Base-by-base conservation (phyloP, 805 yeast species). In the Ogataea nakhonphanomensis region DNA sequence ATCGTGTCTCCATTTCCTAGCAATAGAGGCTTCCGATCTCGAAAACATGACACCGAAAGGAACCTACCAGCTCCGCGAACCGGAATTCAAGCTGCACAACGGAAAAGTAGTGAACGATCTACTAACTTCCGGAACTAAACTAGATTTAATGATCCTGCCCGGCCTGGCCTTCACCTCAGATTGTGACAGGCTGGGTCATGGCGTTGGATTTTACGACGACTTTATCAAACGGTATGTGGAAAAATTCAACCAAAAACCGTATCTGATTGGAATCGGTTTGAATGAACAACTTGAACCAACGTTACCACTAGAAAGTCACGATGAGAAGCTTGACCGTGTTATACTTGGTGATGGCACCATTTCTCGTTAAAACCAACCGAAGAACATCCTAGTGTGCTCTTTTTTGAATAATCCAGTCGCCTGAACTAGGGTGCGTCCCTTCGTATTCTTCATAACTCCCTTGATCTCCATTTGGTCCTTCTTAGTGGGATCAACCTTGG, bases 131-230 rank as follows among this genome's bases (percentile, higher is more conserved):
- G 32, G 31, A 8, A 35, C 35, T 4, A 39, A 35, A 23, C 62
- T 91, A 15, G 97, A 91, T 50, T 52, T 91, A 8, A 65, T 91
- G 6, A 62, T 91, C 6, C 69, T 91, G 0, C 98, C 98, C 0
- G 97, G 95, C 0, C 81, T 91, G 1, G 96, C 86, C 1, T 90
- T 86, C 59, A 73, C 85, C 1, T 48, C 21, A 5, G 43, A 43
- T 1, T 62, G 68, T 12, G 42, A 49, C 24, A 59, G 99, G 39
- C 58, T 91, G 38, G 99, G 99, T 1, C 95, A 88, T 58, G 99
- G 99, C 1, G 91, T 81, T 5, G 99, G 97, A 0, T 89, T 77
- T 59, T 91, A 93, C 59, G 99, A 91, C 58, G 87, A 82, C 51
- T 84, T 70, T 52, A 71, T 84, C 30, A 64, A 69, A 33, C 63